A percentile compares a stretch with the other conserved stretches of the same genome.
Evolutionary conservation across 192 early-diverging fungal species (phyloP).

Genomic region (Backusella sp.): DNA sequence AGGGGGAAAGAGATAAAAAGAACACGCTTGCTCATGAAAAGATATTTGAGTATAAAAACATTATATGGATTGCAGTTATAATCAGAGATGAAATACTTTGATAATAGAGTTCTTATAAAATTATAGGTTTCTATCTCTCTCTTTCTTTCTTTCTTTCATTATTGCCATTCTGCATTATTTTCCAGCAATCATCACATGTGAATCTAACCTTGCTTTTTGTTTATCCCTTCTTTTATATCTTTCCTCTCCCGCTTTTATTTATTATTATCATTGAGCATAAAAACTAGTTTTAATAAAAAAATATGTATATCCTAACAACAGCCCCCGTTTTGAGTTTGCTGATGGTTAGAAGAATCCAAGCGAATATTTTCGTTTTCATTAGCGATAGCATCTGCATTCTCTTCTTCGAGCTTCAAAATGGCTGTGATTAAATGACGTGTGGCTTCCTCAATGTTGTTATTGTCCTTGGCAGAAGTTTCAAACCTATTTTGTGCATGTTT

Average conservation of each 20-base stretch:
- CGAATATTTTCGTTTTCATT: conserved; percentile 4
- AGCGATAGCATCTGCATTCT: conserved; percentile 12
- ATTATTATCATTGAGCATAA: not conserved
- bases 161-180: not conserved
- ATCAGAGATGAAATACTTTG: not conserved
- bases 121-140: no score
- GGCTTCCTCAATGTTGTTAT: conserved; percentile 59
- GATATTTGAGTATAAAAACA: no score
- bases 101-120: no score
- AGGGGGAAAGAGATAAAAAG: no score
- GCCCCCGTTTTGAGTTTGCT: not conserved
- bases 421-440: conserved; percentile 45
- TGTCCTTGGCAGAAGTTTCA: conserved; percentile 63
- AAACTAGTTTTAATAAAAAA: no score
- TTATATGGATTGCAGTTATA: no score
- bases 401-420: conserved; percentile 42
- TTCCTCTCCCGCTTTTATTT: no score
- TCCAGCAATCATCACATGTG: not conserved
- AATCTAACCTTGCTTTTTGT: no score
- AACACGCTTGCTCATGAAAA: no score
- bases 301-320: conserved; percentile 1
- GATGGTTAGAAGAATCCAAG: conserved; percentile 18
- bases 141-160: not conserved
- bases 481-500: conserved; percentile 37
- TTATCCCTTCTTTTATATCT: no score